phyloP scores from a whole-genome alignment of 1,284 basidiomycete species.

The Apiotrichum veenhuisii region DNA sequence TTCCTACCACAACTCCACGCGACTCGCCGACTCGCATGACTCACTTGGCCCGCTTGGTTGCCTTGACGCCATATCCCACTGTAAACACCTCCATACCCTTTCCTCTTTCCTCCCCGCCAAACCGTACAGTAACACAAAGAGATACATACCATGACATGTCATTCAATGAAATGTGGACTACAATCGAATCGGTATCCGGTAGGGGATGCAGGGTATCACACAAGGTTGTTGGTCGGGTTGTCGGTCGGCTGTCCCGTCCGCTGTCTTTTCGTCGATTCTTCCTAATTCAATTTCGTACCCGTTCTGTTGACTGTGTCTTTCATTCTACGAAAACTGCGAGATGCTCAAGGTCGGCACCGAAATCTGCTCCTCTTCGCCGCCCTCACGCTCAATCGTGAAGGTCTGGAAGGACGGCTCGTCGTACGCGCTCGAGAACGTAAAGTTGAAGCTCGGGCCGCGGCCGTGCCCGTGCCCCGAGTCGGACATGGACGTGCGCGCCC shows the following conservation, averaged over 20 bases:
- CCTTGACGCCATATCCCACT: no score
- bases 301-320: no score
- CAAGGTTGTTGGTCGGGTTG: background rate
- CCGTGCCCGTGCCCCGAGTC: background rate
- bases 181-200: background rate
- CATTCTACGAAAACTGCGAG: background rate
- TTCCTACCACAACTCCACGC: no score
- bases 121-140: background rate
- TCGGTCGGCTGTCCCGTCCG: background rate
- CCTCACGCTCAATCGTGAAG: background rate
- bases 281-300: no score
- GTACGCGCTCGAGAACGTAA: background rate
- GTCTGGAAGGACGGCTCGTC: conserved; percentile 2
- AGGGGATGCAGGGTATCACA: background rate
- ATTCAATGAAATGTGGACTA: background rate
- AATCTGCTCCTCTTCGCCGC: background rate
- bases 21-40: no score
- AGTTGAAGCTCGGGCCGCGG: background rate
- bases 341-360: background rate
- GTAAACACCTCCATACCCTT: background rate
- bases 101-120: background rate
- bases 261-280: no score
- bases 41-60: no score
- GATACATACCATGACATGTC: background rate
- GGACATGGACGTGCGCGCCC: no score